Evolutionary conservation across 495 filamentous ascomycete species (phyloP).

Genomic region (Aspergillus carlsbadensis): DNA sequence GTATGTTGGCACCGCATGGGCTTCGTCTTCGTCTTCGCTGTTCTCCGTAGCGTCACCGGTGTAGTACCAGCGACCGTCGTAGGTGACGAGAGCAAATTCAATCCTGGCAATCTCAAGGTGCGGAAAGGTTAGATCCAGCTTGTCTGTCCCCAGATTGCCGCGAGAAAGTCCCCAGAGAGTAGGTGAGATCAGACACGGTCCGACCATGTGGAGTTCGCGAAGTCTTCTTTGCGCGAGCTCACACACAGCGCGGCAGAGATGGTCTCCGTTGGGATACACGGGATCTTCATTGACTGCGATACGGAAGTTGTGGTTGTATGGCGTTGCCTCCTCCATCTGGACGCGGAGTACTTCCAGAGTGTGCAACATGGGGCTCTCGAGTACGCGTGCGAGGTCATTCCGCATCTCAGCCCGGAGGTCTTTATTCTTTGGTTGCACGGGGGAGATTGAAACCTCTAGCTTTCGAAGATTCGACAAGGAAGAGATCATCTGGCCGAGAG

Average conservation of each 20-base stretch:
- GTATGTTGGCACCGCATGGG: background rate
- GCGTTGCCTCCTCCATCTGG: background rate
- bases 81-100: background rate
- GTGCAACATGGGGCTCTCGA: background rate
- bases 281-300: background rate
- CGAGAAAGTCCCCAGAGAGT: background rate
- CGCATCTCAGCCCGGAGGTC: background rate
- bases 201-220: background rate
- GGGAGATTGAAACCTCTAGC: background rate
- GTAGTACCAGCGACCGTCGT: slow-evolving; percentile 16
- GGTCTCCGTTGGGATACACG: slow-evolving; percentile 1
- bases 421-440: background rate
- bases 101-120: background rate
- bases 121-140: background rate
- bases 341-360: slow-evolving; percentile 1
- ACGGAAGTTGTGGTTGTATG: background rate
- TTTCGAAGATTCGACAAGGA: background rate
- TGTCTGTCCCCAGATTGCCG: too few species aligned
- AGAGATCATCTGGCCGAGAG: background rate
- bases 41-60: background rate
- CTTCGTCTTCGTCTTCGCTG: background rate
- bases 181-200: slow-evolving; percentile 4
- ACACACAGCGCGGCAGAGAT: background rate
- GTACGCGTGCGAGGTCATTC: background rate
- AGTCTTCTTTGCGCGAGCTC: slow-evolving; percentile 5